Evolutionary conservation across 1,139 yeast species (phyloP), one percentile per base, ranked within the genome.

Genomic region (Saccharomyces hybrid): DNA sequence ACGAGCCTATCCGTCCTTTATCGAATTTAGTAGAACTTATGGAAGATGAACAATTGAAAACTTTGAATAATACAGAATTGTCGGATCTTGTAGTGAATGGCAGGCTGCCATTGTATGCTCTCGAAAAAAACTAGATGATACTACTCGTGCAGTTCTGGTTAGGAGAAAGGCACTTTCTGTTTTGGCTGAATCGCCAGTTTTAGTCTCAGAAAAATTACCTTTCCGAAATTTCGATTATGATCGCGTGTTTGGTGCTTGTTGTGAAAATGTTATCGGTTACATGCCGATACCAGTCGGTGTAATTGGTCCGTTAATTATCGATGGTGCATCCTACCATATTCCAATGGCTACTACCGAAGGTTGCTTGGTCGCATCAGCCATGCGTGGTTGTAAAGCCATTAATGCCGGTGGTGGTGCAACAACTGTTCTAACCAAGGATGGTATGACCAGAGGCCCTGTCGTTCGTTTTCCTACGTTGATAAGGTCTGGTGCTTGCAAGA

Each of bases 341-440:
- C 99, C 99, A 51, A 90, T 93, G 96, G 99, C 99, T 41, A 93
- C 99, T 26, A 93, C 99, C 50, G 99, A 93, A 76, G 99, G 99
- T 54, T 93, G 98, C 75, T 79, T 93, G 58, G 97, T 93, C 60
- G 99, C 99, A 1, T 90, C 97, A n/a, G 86, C 99, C 12, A 91
- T 89, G 96, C 86, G 99, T 73, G 99, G 99, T 62, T 93, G 98
- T 76, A 93, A 93, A 72, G 99, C 99, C 26, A 87, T 93, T 64
- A 93, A 93, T 71, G 85, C 95, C 12, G 98, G 99, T 58, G 98
- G 98, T 53, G 99, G 98, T 71, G 95, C 88, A 34, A 78, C 82
- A 53, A 89, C 99, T 32, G 96, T 93, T 29, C 79, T 93, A 63
- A 89, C 97, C 21, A 87, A 84, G 64, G 99, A 93, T 71, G 97